Evolutionary conservation across 768 basidiomycete genomes (phyloP).

Genomic region (Hydnomerulius pinastri): DNA sequence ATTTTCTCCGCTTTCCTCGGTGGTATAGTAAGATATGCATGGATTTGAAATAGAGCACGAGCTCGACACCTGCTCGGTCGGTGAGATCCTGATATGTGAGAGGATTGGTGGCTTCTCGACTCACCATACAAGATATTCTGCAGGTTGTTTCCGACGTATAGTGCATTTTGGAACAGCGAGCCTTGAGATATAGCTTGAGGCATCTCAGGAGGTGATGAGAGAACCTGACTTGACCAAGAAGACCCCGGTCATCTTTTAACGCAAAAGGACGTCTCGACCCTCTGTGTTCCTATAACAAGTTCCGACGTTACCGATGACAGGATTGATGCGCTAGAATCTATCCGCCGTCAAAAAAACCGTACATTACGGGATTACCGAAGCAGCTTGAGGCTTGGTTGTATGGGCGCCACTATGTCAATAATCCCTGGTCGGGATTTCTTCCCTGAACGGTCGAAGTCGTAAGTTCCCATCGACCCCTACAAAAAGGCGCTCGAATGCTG

Average conservation of each 20-base stretch:
- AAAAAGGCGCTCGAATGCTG: neutral
- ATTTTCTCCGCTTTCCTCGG: too few relatives aligned
- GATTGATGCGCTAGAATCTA: neutral
- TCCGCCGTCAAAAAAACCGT: neutral
- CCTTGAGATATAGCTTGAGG: conserved; percentile 15
- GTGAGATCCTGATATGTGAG: too few relatives aligned
- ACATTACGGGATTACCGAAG: neutral
- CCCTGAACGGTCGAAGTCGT: neutral
- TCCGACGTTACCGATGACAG: neutral
- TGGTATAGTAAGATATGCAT: too few relatives aligned
- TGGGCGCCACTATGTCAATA: neutral
- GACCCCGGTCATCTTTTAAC: neutral
- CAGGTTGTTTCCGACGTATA: conserved; percentile 28
- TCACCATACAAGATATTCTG: conserved; percentile 28
- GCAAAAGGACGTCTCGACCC: neutral
- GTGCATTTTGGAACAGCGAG: conserved; percentile 18
- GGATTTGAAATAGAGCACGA: too few relatives aligned
- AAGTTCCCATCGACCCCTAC: neutral
- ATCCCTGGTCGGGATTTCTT: neutral
- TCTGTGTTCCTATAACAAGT: neutral
- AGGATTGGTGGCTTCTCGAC: neutral
- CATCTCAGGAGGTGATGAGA: neutral
- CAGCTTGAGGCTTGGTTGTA: too few relatives aligned
- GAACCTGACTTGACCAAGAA: neutral
- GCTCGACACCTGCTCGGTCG: neutral